Evolutionary conservation across 139 green algal genomes (phyloP), one percentile per base, ranked within the genome.

Genomic region (Pleodorina starrii): DNA sequence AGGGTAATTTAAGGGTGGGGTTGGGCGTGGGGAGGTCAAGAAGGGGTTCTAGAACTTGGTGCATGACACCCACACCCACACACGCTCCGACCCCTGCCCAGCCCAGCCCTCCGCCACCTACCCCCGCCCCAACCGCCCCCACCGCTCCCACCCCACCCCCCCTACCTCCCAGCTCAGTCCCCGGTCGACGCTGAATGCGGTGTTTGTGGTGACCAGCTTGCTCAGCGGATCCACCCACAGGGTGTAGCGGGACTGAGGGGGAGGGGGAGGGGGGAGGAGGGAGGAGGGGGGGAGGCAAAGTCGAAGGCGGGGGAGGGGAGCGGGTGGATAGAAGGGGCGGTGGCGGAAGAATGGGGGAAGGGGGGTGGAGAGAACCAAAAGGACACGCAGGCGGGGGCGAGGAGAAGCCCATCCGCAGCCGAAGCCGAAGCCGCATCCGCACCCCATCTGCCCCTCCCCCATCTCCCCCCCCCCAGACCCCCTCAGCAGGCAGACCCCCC

Each of bases 131-230:
- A n/a, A n/a, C n/a, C n/a, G n/a, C n/a, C n/a, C n/a, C n/a, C n/a
- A n/a, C n/a, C n/a, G n/a, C n/a, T n/a, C n/a, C n/a, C n/a, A n/a
- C n/a, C n/a, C n/a, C n/a, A n/a, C n/a, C n/a, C n/a, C n/a, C n/a
- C 89, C 6, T 36, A 93, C 93, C 85, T 94, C 76, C 40, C 93
- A 98, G 75, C 89, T 93, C 59, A 96, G 73, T 19, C 96, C 96
- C 10, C 96, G 74, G 91, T 98, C 96, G 5, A 98, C 83, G 29
- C 35, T 90, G 43, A 98, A 92, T 44, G 93, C 85, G 42, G 96
- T 93, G 14, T 60, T 74, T 32, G 91, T 78, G 38, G 95, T 98
- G 36, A 63, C 50, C 29, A 97, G 94, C 21, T 86, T 85, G 46
- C 74, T 96, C 23, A 92, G 77, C 0, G 80, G 82, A 91, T 98